Evolutionary conservation across 1,284 basidiomycete genomes (phyloP).

Genomic region (Chalciporus piperatoides): DNA sequence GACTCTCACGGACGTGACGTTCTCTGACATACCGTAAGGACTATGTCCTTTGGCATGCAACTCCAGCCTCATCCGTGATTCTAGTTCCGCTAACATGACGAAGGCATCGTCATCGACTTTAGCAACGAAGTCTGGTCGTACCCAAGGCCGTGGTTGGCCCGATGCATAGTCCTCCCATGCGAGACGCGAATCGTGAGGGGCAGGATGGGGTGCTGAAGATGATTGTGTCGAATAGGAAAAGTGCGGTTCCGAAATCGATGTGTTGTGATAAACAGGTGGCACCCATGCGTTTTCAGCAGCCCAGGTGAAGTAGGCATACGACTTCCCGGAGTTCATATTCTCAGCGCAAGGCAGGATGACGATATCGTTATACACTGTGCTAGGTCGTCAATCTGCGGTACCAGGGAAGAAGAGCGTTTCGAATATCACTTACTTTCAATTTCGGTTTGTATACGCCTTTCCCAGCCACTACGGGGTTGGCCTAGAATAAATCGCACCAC

Average conservation of each 20-base stretch:
- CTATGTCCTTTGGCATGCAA: constrained; percentile 45
- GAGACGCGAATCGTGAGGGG: constrained; percentile 60
- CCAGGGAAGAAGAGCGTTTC: neutral
- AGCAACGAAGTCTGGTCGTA: constrained; percentile 82
- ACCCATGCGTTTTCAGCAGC: constrained; percentile 90
- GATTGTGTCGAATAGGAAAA: constrained; percentile 63
- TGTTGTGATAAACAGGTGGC: constrained; percentile 62
- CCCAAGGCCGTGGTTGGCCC: constrained; percentile 53
- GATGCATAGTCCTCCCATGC: constrained; percentile 52
- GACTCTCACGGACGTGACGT: constrained; percentile 6
- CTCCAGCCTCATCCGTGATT: constrained; percentile 77
- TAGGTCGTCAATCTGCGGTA: constrained; percentile 5
- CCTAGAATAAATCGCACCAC: constrained; percentile 92
- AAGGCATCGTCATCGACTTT: constrained; percentile 96
- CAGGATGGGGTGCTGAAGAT: constrained; percentile 50
- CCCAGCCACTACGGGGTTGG: constrained; percentile 77
- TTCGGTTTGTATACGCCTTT: constrained; percentile 79
- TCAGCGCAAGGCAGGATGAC: constrained; percentile 81
- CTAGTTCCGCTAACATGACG: constrained; percentile 90
- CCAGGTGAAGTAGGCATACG: constrained; percentile 83
- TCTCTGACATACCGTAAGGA: constrained; percentile 22
- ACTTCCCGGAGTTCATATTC: constrained; percentile 93
- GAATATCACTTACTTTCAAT: constrained; percentile 73
- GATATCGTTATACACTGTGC: constrained; percentile 82
- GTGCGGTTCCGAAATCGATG: constrained; percentile 39